Conservation (phyloP, 345 rosid genomes). For the Lepidium sativum region DNA sequence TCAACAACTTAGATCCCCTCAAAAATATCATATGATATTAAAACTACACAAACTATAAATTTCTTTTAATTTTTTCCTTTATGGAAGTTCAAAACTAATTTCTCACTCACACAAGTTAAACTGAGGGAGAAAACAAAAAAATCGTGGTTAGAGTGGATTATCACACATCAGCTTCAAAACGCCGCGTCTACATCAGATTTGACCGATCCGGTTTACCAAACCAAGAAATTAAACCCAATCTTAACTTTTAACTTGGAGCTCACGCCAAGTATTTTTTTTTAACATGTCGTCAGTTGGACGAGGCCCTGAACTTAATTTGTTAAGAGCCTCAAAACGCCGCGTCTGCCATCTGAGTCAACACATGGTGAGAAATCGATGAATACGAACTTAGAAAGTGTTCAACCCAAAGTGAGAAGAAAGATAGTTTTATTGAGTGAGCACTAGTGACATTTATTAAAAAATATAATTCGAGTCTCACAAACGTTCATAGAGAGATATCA, state of each 20-base stretch:
- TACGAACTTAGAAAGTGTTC: not conserved
- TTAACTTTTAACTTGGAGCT: not conserved
- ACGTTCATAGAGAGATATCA: too few species aligned
- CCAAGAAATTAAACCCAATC: not conserved
- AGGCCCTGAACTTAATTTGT: constrained; percentile 60
- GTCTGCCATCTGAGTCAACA: constrained; percentile 31
- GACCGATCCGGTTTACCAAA: constrained; percentile 1
- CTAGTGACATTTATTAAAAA: not conserved
- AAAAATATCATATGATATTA: too few species aligned
- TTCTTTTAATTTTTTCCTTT: too few species aligned
- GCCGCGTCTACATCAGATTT: not conserved
- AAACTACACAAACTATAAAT: too few species aligned
- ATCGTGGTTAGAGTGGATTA: not conserved
- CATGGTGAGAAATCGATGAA: too few species aligned
- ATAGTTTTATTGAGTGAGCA: not conserved
- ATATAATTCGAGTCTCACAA: not conserved
- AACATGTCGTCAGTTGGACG: constrained; percentile 45
- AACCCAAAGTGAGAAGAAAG: not conserved
- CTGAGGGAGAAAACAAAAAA: not conserved
- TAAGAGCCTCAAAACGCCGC: too few species aligned
- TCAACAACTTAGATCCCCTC: too few species aligned
- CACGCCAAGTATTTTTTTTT: not conserved
- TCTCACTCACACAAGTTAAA: too few species aligned
- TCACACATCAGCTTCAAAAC: not conserved
- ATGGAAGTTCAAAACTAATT: too few species aligned